Base-by-base conservation (phyloP, 257 asterid species). In the Solanum boliviense region DNA sequence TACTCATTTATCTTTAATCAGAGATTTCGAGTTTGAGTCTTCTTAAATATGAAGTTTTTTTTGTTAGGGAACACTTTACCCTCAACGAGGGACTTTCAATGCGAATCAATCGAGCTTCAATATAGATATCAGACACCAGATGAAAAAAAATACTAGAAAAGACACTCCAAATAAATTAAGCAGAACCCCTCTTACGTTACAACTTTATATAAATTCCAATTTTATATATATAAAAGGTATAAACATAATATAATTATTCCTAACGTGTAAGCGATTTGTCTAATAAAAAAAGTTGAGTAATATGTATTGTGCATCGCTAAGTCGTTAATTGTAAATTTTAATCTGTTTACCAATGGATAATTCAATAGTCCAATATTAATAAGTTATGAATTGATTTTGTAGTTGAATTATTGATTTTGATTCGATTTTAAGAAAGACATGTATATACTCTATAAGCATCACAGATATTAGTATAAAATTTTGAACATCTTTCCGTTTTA, bases 11-110 rank as follows among this genome's bases (percentile, higher is more conserved):
- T 52, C 1, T 52, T 52, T 16, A 16, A 52, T 52, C 0, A 16
- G 23, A 52, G 1, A 0, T 56, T 0, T 56, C 1, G 4, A 56
- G n/a, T 52, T 56, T 20, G 11, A 52, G 0, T 0, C 0, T 4
- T 16, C 9, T 1, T 16, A 0, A 52, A 52, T 16, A 16, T 5
- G 9, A 5, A 16, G 3, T 52, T 16, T 2, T 0, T 4, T 46
- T 18, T 18, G 10, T 56, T 20, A 56, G 5, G n/a, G 0, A 56
- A 20, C 2, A 56, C 10, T 18, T 56, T 20, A 56, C 4, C 16
- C 58, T 3, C 21, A 48, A 48, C 0, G 21, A 13, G 58, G 21
- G 1, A 48, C 21, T 48, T 48, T 5, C 58, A 13, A 46, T 5
- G 20, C 4, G 23, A 52, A 6, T 52, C 1, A 18, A 1, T 52